Evolutionary conservation across 768 basidiomycete species (phyloP).

Genomic region (Podaxis rugospora): DNA sequence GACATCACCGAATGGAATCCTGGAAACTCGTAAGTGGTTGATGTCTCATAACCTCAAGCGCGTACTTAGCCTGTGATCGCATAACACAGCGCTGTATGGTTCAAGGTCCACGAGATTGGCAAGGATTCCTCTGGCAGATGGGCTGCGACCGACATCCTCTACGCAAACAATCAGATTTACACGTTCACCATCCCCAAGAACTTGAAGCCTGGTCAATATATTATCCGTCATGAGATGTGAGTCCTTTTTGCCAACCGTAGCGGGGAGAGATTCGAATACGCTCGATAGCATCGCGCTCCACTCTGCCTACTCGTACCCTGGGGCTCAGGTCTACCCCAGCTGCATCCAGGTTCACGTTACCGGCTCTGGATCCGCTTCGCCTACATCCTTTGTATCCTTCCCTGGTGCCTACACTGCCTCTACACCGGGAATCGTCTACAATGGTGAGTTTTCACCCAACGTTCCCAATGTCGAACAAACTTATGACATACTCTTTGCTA

Average conservation of each 20-base stretch:
- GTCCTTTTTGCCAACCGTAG: slow-evolving; percentile 1
- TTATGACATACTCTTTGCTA: not conserved
- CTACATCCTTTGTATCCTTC: slow-evolving; percentile 42
- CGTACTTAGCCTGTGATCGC: not conserved
- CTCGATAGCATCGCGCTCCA: slow-evolving; percentile 32
- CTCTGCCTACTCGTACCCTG: slow-evolving; percentile 31
- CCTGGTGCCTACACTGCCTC: slow-evolving; percentile 34
- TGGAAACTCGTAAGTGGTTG: slow-evolving; percentile 25
- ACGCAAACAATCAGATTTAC: slow-evolving; percentile 32
- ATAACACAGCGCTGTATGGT: slow-evolving; percentile 37
- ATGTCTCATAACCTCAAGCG: not conserved
- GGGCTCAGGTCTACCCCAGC: slow-evolving; percentile 38
- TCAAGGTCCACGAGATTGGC: slow-evolving; percentile 41
- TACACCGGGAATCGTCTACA: slow-evolving; percentile 30
- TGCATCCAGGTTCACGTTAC: slow-evolving; percentile 42
- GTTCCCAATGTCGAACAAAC: not conserved
- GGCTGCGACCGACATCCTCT: slow-evolving; percentile 37
- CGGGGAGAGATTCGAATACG: not conserved
- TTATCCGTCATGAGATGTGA: slow-evolving; percentile 43
- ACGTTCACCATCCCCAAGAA: slow-evolving; percentile 40
- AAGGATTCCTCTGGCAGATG: slow-evolving; percentile 37
- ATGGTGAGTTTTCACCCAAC: slow-evolving; percentile 19
- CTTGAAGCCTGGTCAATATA: slow-evolving; percentile 40
- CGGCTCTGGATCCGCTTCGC: slow-evolving; percentile 37
- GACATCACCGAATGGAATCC: slow-evolving; percentile 38